Evolutionary conservation across 768 basidiomycete genomes (phyloP).

Genomic region (Xerocomus brunneocitrinus): DNA sequence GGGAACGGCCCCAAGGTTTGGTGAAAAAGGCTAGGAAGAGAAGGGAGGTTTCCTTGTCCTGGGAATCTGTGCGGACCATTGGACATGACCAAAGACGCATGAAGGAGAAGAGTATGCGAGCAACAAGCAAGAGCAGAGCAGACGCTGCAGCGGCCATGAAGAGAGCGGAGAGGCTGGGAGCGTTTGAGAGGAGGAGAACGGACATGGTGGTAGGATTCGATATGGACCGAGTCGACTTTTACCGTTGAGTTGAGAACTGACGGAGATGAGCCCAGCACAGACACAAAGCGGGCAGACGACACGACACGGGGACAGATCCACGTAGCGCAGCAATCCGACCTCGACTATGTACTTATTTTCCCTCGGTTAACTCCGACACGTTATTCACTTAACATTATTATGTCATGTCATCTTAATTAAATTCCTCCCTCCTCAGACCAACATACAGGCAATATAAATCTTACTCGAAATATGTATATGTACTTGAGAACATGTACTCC

Average conservation of each 20-base stretch:
- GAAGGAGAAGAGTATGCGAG: slow-evolving; percentile 26
- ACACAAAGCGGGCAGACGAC: slow-evolving; percentile 6
- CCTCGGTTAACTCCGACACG: slow-evolving; percentile 21
- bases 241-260: slow-evolving; percentile 26
- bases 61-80: slow-evolving; percentile 3
- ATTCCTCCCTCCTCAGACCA: neutral
- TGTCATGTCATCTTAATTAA: slow-evolving; percentile 1
- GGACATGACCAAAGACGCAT: slow-evolving; percentile 28
- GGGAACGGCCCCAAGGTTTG: slow-evolving; percentile 16
- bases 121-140: slow-evolving; percentile 26
- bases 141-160: slow-evolving; percentile 31
- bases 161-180: slow-evolving; percentile 25
- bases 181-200: slow-evolving; percentile 30
- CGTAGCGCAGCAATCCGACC: slow-evolving; percentile 12
- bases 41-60: slow-evolving; percentile 14
- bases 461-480: neutral
- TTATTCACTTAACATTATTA: slow-evolving; percentile 14
- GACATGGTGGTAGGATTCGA: slow-evolving; percentile 19
- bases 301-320: slow-evolving; percentile 8
- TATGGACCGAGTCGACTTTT: neutral
- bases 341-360: slow-evolving; percentile 25
- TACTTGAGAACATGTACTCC: neutral
- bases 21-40: neutral
- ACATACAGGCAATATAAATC: neutral
- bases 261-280: slow-evolving; percentile 21